These are phyloP conservation scores for Phytophthora lateralis DNA, from an alignment of 352 stramenopile genomes.

Conservation along the genomic window DNA sequence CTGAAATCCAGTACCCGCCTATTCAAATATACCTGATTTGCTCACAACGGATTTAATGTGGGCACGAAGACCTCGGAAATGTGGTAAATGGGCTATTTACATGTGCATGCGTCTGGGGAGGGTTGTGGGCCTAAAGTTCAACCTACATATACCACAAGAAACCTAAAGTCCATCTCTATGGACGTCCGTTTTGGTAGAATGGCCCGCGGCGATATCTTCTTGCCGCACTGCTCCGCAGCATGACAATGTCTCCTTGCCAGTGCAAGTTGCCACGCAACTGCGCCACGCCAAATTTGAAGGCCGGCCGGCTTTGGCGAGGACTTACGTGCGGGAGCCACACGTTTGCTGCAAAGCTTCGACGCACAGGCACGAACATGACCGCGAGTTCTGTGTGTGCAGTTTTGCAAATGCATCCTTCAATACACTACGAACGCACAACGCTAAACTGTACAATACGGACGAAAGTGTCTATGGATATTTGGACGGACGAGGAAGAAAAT, in stretches of 20 bases:
- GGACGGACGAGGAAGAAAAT: slow-evolving; percentile 8
- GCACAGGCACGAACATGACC: slow-evolving; percentile 22
- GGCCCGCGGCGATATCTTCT: no score
- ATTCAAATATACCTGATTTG: not conserved
- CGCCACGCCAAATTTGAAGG: slow-evolving; percentile 8
- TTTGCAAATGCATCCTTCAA: slow-evolving; percentile 4
- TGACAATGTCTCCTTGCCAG: not conserved
- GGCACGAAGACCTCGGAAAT: not conserved
- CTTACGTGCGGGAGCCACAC: slow-evolving; percentile 10
- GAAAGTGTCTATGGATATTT: no score
- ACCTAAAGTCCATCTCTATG: slow-evolving; percentile 10
- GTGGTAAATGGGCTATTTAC: not conserved
- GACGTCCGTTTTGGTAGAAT: not conserved
- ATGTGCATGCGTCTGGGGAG: slow-evolving; percentile 4
- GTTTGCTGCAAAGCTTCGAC: slow-evolving; percentile 23
- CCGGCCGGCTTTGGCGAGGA: slow-evolving; percentile 1
- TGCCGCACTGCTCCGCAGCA: not conserved
- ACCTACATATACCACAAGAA: slow-evolving; percentile 2
- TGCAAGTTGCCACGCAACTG: not conserved
- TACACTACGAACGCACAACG: slow-evolving; percentile 22
- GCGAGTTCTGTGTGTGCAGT: slow-evolving; percentile 20
- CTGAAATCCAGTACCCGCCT: not conserved
- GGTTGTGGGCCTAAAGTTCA: slow-evolving; percentile 25
- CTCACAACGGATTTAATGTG: not conserved
- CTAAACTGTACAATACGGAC: slow-evolving; percentile 20